Percentiles rank a stretch among this genome's conserved stretches.
phyloP scores from a whole-genome alignment of 1,284 basidiomycete genomes.

The Ceratobasidium sp. region DNA sequence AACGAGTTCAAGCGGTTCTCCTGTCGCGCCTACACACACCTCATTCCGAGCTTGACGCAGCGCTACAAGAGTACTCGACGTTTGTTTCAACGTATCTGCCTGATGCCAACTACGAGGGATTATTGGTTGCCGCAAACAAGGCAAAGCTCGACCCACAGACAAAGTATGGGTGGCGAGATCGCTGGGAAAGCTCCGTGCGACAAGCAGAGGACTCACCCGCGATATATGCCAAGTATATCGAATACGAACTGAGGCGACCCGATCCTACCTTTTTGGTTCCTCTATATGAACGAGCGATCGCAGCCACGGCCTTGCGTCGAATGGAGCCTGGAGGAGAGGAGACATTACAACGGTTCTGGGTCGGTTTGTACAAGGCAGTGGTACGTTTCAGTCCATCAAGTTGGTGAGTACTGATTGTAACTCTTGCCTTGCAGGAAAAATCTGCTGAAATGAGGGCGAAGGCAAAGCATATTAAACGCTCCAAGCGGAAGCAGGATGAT shows the following conservation, averaged over 20 bases:
- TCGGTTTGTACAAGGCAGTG: constrained; percentile 65
- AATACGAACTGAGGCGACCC: constrained; percentile 68
- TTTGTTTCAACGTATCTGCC: constrained; percentile 81
- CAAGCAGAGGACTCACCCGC: constrained; percentile 60
- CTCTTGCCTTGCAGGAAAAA: neutral
- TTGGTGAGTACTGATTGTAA: constrained; percentile 43
- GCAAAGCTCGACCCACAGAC: constrained; percentile 60
- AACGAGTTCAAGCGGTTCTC: constrained; percentile 48
- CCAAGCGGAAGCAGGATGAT: constrained; percentile 19
- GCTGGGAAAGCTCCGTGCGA: constrained; percentile 65
- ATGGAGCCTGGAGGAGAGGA: constrained; percentile 57
- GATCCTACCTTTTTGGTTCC: constrained; percentile 65
- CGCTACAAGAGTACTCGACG: constrained; percentile 82
- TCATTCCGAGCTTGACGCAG: constrained; percentile 66
- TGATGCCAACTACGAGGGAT: constrained; percentile 74
- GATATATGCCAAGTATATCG: constrained; percentile 67
- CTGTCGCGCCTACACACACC: constrained; percentile 49
- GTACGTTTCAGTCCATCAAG: constrained; percentile 46
- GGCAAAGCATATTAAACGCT: constrained; percentile 15
- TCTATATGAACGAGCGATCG: constrained; percentile 80
- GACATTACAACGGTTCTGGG: constrained; percentile 66
- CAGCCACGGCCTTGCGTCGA: constrained; percentile 61
- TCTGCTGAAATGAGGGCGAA: constrained; percentile 19
- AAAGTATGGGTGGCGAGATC: constrained; percentile 68
- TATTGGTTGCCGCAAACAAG: constrained; percentile 79